A percentile compares a stretch with the other conserved stretches of the same genome.
phyloP scores from a whole-genome alignment of 2,329 filamentous ascomycete genomes.

The Grosmannia serpens region DNA sequence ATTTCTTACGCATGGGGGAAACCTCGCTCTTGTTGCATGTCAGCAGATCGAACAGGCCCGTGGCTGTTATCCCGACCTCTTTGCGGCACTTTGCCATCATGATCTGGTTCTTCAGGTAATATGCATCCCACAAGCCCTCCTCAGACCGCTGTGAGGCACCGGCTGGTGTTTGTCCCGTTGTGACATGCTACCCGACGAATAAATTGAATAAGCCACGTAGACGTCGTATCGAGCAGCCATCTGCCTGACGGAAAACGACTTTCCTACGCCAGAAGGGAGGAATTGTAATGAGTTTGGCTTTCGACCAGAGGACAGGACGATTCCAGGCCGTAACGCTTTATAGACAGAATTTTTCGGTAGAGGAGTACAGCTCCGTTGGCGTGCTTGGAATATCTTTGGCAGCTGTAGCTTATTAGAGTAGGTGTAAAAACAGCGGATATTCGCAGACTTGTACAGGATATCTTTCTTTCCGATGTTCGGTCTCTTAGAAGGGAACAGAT shows the following conservation, averaged over 20 bases:
- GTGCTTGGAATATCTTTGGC: no score
- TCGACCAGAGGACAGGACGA: no score
- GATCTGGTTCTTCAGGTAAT: neutral
- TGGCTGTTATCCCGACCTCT: neutral
- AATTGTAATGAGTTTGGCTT: no score
- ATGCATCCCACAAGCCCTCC: neutral
- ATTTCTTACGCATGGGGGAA: neutral
- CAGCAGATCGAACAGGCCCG: neutral
- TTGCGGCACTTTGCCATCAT: neutral
- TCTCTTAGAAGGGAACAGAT: no score
- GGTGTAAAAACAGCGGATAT: no score
- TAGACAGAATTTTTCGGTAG: no score
- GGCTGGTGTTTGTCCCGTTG: neutral
- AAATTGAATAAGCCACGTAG: neutral
- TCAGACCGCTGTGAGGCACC: no score
- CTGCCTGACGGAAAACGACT: conserved; percentile 1
- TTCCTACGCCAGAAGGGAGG: conserved; percentile 1
- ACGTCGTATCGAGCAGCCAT: neutral
- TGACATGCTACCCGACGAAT: neutral
- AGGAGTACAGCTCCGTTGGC: no score
- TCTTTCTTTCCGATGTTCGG: no score
- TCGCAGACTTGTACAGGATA: no score
- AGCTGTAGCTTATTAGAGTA: no score
- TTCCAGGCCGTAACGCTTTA: no score
- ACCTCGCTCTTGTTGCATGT: neutral